Percentiles rank a stretch among this genome's conserved stretches.
phyloP scores from a whole-genome alignment of 2,329 filamentous ascomycete genomes.

The Aspergillus eucalypticola region DNA sequence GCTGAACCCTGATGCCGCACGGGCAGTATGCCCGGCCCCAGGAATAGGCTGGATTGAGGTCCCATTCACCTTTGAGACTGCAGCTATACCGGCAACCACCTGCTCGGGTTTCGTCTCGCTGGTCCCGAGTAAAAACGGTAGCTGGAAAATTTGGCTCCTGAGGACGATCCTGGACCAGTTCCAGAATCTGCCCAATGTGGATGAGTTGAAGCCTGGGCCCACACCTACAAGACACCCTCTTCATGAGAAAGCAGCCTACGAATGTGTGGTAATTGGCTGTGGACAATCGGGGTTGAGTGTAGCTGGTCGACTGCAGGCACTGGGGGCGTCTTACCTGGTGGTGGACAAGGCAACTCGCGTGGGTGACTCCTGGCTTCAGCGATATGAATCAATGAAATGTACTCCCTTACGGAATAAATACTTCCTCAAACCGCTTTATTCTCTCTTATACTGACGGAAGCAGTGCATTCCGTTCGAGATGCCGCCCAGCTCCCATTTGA shows the following conservation, averaged over 20 bases:
- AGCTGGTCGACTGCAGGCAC: constrained; percentile 47
- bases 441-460: background rate
- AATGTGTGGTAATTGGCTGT: constrained; percentile 37
- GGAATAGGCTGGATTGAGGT: background rate
- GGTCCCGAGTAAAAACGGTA: background rate
- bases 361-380: constrained; percentile 49
- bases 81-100: background rate
- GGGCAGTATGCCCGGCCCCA: background rate
- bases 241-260: background rate
- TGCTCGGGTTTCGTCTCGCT: background rate
- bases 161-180: background rate
- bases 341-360: constrained; percentile 46
- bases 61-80: background rate
- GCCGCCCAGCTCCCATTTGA: background rate
- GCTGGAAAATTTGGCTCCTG: background rate
- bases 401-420: too few species aligned
- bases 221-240: background rate
- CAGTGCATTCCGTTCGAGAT: background rate
- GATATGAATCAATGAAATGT: constrained; percentile 48
- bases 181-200: background rate
- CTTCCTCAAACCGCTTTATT: too few species aligned
- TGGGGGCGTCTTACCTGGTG: constrained; percentile 46
- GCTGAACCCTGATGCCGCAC: background rate
- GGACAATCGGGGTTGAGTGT: constrained; percentile 49
- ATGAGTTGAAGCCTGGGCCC: background rate